phyloP scores from a whole-genome alignment of 2,329 filamentous ascomycete species.

The Monilinia aucupariae region DNA sequence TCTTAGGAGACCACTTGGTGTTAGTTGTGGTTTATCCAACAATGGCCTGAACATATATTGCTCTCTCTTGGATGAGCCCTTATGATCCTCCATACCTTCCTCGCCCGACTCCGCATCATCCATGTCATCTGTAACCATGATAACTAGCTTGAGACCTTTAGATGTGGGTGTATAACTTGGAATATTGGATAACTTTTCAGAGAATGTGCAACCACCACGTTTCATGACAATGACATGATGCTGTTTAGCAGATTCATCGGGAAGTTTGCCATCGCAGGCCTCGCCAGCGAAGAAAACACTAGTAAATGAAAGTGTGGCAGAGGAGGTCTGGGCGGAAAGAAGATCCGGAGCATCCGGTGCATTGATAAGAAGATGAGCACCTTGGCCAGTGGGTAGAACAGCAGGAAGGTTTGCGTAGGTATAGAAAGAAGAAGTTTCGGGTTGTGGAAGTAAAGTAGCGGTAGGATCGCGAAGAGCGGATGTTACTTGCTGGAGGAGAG shows the following conservation, averaged over 20 bases:
- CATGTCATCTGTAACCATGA: conserved; percentile 61
- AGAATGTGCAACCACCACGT: conserved; percentile 80
- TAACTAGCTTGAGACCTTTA: conserved; percentile 67
- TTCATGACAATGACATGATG: conserved; percentile 77
- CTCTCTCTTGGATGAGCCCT: conserved; percentile 36
- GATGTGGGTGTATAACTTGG: conserved; percentile 63
- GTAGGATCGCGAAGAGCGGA: conserved; percentile 44
- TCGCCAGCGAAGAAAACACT: conserved; percentile 66
- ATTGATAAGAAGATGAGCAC: conserved; percentile 65
- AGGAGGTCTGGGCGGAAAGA: conserved; percentile 29
- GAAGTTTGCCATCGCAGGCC: conserved; percentile 53
- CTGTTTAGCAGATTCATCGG: conserved; percentile 44
- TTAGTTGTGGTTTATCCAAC: conserved; percentile 64
- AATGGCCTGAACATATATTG: conserved; percentile 51
- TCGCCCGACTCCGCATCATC: conserved; percentile 20
- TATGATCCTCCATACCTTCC: conserved; percentile 32
- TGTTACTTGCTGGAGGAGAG: conserved; percentile 46
- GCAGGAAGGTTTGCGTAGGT: conserved; percentile 39
- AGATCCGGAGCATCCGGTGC: conserved; percentile 40
- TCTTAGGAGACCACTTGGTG: conserved; percentile 34
- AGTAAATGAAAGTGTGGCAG: conserved; percentile 56
- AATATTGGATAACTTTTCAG: conserved; percentile 77
- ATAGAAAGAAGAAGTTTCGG: conserved; percentile 33
- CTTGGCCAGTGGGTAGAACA: conserved; percentile 46
- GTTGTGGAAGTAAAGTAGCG: conserved; percentile 38